Base-by-base conservation (phyloP, 768 basidiomycete genomes). In the Suillus placidus region DNA sequence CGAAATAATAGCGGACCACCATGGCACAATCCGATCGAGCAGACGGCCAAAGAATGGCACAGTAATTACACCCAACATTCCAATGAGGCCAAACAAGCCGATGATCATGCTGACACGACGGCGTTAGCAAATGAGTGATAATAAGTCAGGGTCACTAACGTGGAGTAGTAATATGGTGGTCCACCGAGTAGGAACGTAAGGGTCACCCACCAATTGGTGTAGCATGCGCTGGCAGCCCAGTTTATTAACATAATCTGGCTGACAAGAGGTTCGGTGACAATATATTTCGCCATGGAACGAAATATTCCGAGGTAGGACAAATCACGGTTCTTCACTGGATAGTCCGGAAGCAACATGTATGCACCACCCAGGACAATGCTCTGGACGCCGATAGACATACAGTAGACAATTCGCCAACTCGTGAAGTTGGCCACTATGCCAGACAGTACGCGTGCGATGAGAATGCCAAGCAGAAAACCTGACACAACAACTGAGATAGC, bases 1-100 rank as follows among this genome's bases (percentile, higher is more conserved):
- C 2, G 80, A 79, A 2, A 77, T 40, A 1, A 85, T 70, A 38
- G 80, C 76, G 13, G 80, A 80, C 13, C 75, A 70, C 83, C 84
- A 85, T 3, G 82, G 74, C 2, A 80, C 78, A 5, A 84, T 56
- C 16, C 65, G 68, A 63, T 78, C 74, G 2, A 74, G 72, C 26
- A 76, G 57, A 43, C 66, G 70, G 13, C 75, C 74, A 1, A 72
- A 73, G 51, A 72, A 52, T 12, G 76, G 77, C 0, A 70, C 77
- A 2, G 68, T 69, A 26, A 71, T 64, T 57, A 82, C 75, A 35
- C 80, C 84, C 64, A 72, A 67, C 30, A 84, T 72, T 14, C 84
- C 84, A 23, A 85, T 72, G 8, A 85, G 76, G 16, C 83, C 84
- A 62, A 85, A 82, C 5, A 85, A 69, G 55, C 84, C 84, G 49